Evolutionary conservation across 331 rosid genomes (phyloP), one percentile per base, ranked within the genome.

Genomic region (Malus hybrid): DNA sequence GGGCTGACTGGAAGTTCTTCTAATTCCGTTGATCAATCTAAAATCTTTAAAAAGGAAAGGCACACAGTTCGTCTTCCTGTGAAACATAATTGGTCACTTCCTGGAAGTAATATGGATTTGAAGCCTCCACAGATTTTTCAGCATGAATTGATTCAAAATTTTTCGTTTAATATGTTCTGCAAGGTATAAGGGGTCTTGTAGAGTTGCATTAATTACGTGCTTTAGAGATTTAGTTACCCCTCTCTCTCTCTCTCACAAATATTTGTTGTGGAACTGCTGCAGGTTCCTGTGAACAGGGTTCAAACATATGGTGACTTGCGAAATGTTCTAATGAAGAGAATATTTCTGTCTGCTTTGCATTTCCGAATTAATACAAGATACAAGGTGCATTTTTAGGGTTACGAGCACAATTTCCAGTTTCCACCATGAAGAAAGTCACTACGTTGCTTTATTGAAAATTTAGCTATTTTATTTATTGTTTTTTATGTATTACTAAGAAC

Each of bases 251-350:
- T 34, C 39, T 15, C 70, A 4, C 20, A 36, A 76, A 69, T 59
- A 55, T 70, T 75, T 75, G 27, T 62, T 32, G 50, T 24, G 77
- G 82, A 76, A 48, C 69, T 64, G 67, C 20, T 86, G 88, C 97
- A 95, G 99, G 84, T 95, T 83, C 99, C 99, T 32, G 99, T 95
- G 81, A 92, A 80, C 77, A 90, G 81, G 83, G 99, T 95, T 80
- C 87, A 16, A 70, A 92, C 99, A 60, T 95, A 84, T 80, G 85
- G 92, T 73, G 97, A 95, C 80, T 83, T 95, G 90, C 93, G 97
- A n/a, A 85, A 87, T 75, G 99, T 95, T 83, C 87, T 95, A 80
- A 95, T 95, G 99, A 95, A 95, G 86, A 89, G 99, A 85, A 95
- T 95, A 87, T 94, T 95, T 88, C 86, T 92, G 63, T 95, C 97